Conservation (phyloP, 2,329 filamentous ascomycete genomes). For the Elsinoe batatas region DNA sequence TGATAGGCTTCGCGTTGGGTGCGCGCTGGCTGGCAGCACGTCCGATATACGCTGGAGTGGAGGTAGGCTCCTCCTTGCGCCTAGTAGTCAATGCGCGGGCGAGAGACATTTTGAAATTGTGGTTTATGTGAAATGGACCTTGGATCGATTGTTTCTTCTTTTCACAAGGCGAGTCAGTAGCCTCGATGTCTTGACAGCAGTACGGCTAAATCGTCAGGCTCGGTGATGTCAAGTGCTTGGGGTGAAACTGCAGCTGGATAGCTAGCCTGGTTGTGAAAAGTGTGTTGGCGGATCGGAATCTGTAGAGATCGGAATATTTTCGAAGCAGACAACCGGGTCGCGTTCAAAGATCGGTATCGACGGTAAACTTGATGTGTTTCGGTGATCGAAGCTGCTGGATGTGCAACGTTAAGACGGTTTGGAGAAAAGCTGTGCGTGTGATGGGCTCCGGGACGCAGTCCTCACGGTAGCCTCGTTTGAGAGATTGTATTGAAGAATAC, state of each 20-base stretch:
- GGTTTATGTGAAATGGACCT: slow-evolving; percentile 1
- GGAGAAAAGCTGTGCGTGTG: neutral
- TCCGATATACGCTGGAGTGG: slow-evolving; percentile 23
- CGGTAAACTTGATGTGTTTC: neutral
- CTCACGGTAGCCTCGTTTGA: slow-evolving; percentile 11
- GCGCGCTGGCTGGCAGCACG: slow-evolving; percentile 40
- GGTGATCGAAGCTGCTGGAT: neutral
- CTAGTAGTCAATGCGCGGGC: slow-evolving; percentile 65
- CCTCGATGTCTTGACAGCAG: slow-evolving; percentile 2
- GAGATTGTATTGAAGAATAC: slow-evolving; percentile 11
- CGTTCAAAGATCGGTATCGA: slow-evolving; percentile 8
- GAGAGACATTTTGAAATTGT: slow-evolving; percentile 42
- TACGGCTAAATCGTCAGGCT: neutral
- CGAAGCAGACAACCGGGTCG: slow-evolving; percentile 13
- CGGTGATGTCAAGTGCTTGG: neutral
- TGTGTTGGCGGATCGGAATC: neutral
- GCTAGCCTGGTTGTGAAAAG: slow-evolving; percentile 10
- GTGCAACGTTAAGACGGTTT: neutral
- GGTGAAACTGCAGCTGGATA: slow-evolving; percentile 1
- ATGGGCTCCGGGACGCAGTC: slow-evolving; percentile 10
- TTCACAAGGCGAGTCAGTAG: slow-evolving; percentile 2
- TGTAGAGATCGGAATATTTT: neutral
- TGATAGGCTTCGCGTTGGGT: slow-evolving; percentile 34
- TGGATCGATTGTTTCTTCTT: neutral
- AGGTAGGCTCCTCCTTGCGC: slow-evolving; percentile 64